Evolutionary conservation across 1,284 basidiomycete species (phyloP), one percentile per base, ranked within the genome.

Genomic region (Irpex lacteus): DNA sequence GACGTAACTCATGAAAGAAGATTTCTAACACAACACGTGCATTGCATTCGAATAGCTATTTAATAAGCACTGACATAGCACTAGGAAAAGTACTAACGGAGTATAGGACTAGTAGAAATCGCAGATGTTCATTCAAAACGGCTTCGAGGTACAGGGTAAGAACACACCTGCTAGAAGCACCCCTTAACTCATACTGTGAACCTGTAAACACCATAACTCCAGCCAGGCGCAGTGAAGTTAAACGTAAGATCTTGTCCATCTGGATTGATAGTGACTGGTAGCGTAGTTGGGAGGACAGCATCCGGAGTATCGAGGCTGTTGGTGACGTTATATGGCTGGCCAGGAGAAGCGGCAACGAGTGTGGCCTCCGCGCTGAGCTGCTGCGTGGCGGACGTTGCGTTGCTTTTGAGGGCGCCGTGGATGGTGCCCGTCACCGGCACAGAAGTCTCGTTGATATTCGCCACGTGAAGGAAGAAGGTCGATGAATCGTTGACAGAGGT

Each of bases 361-460:
- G 40, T 44, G 15, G 40, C 40, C 40, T 44, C 40, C 4, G 40
- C 40, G 5, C 15, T 4, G 40, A 44, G 40, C 40, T 15, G 40
- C 40, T 15, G 40, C 2, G 40, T 44, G 26, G 3, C 26, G 2
- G 40, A 44, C 15, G 40, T 44, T 44, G 40, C 40, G 15, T 44
- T 44, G 3, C 40, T 2, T 2, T 44, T 44, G 40, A 44, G 40
- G 15, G 40, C 49, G 5, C 50, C 60, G 2, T 57, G 53, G 32
- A 62, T 62, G 18, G 60, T 62, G 5, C 60, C 60, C 32, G 60
- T 61, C 7, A 62, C 18, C 13, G 54, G 32, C 19, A 60, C 60
- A 37, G 57, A 18, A 11, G 55, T 15, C 15, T 61, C 11, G 5
- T 62, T 36, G 52, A 32, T 62, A 9, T 62, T 62, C 13, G 60